These are phyloP conservation scores for Mortierella claussenii DNA, from an alignment of 192 early-diverging fungal genomes.

Conservation along the genomic window DNA sequence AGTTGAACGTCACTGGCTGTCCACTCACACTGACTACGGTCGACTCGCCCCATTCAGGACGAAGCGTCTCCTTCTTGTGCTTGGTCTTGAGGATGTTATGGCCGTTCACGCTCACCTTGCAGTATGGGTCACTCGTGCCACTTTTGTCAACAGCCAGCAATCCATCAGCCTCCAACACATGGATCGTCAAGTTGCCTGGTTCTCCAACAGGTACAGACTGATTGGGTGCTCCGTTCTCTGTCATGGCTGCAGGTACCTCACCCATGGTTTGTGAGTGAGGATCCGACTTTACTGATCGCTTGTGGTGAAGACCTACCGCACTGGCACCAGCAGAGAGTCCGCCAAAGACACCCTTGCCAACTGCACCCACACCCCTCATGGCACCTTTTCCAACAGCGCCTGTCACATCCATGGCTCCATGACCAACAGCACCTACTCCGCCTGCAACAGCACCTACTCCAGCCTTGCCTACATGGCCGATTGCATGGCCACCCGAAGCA, in stretches of 20 bases:
- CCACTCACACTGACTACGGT: conserved; percentile 31
- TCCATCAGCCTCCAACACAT: conserved; percentile 56
- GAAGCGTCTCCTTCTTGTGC: conserved; percentile 73
- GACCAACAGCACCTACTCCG: conserved; percentile 35
- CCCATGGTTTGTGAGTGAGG: neutral
- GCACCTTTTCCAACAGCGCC: conserved; percentile 39
- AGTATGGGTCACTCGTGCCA: conserved; percentile 76
- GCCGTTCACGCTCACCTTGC: conserved; percentile 65
- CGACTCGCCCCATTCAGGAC: conserved; percentile 70
- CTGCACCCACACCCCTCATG: conserved; percentile 47
- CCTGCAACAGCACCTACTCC: conserved; percentile 29
- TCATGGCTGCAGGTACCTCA: neutral
- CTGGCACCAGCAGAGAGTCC: conserved; percentile 39
- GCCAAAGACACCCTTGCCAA: conserved; percentile 44
- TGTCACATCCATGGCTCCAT: conserved; percentile 20
- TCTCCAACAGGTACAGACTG: conserved; percentile 7
- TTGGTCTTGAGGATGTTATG: conserved; percentile 75
- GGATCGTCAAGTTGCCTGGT: conserved; percentile 50
- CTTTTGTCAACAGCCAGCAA: conserved; percentile 60
- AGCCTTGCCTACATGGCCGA: conserved; percentile 50
- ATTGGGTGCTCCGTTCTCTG: neutral
- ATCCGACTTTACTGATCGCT: conserved; percentile 22
- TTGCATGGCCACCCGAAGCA: conserved; percentile 52
- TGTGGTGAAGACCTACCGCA: conserved; percentile 38
- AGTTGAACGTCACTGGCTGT: conserved; percentile 55